phyloP scores from a whole-genome alignment of 169 alveolate genomes.

The Amoebophrya sp. region DNA sequence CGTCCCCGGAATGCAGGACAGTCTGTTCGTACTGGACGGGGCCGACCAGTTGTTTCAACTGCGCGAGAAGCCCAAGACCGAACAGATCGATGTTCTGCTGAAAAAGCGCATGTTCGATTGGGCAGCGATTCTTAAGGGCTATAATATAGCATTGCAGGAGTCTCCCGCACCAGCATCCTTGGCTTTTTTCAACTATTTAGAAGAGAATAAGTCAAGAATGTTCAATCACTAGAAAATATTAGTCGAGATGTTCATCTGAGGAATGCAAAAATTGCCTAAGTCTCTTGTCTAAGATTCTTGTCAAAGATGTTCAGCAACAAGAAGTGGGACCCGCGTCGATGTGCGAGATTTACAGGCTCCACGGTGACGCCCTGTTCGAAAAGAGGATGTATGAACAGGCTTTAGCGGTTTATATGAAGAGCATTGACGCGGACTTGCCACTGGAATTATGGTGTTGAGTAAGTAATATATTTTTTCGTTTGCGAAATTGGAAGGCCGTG shows the following conservation, averaged over 20 bases:
- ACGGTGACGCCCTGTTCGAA: conserved; percentile 12
- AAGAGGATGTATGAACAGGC: background rate
- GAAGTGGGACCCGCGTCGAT: background rate
- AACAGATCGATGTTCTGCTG: background rate
- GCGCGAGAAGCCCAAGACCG: background rate
- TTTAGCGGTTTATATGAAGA: background rate
- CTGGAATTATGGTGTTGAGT: too few relatives aligned
- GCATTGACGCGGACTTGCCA: background rate
- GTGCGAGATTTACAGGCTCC: background rate
- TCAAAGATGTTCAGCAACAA: too few relatives aligned
- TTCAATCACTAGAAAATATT: too few relatives aligned
- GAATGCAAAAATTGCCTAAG: too few relatives aligned
- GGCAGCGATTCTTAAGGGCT: background rate
- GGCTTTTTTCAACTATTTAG: too few relatives aligned
- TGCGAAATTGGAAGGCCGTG: too few relatives aligned
- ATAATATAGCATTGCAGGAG: too few relatives aligned
- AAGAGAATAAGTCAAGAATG: too few relatives aligned
- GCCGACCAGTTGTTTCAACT: background rate
- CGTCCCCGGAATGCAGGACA: background rate
- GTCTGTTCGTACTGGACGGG: background rate
- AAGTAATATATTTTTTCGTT: too few relatives aligned
- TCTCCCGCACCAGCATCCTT: too few relatives aligned
- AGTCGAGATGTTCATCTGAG: too few relatives aligned
- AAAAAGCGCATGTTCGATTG: background rate
- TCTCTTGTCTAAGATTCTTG: too few relatives aligned